These are phyloP conservation scores for Phialemonium atrogriseum DNA, from an alignment of 2,329 filamentous ascomycete species.

Conservation along the genomic window DNA sequence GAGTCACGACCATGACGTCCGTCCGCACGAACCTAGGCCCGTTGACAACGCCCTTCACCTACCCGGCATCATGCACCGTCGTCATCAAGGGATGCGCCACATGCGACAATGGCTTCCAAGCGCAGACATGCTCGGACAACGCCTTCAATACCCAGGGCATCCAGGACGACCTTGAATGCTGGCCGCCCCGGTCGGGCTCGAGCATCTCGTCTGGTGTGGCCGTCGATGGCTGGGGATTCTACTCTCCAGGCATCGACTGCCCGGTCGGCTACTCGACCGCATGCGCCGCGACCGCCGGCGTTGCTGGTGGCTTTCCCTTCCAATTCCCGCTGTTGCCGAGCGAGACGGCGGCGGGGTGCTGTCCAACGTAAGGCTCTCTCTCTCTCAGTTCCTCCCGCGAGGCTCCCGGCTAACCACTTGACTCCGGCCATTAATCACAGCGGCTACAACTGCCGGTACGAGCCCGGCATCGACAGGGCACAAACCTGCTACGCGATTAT, in stretches of 20 bases:
- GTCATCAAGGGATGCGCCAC: constrained; percentile 9
- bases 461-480: neutral
- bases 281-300: constrained; percentile 15
- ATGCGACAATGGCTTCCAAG: constrained; percentile 13
- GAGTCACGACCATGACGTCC: constrained; percentile 35
- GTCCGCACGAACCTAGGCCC: constrained; percentile 16
- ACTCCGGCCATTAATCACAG: too few relatives aligned
- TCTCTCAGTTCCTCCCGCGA: neutral
- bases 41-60: constrained; percentile 1
- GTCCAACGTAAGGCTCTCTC: constrained; percentile 4
- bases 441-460: constrained; percentile 1
- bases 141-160: constrained; percentile 2
- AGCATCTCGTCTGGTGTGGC: constrained; percentile 9
- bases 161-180: constrained; percentile 10
- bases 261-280: constrained; percentile 18
- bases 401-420: too few relatives aligned
- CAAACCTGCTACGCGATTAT: constrained; percentile 1
- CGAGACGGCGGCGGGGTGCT: constrained; percentile 4
- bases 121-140: constrained; percentile 10
- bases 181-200: constrained; percentile 11
- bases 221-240: constrained; percentile 20
- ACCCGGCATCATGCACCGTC: constrained; percentile 8
- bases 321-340: constrained; percentile 2
- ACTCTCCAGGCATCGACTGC: constrained; percentile 20
- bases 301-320: constrained; percentile 1